Conservation (phyloP, 2,329 filamentous ascomycete species). For the Fusarium sp. region DNA sequence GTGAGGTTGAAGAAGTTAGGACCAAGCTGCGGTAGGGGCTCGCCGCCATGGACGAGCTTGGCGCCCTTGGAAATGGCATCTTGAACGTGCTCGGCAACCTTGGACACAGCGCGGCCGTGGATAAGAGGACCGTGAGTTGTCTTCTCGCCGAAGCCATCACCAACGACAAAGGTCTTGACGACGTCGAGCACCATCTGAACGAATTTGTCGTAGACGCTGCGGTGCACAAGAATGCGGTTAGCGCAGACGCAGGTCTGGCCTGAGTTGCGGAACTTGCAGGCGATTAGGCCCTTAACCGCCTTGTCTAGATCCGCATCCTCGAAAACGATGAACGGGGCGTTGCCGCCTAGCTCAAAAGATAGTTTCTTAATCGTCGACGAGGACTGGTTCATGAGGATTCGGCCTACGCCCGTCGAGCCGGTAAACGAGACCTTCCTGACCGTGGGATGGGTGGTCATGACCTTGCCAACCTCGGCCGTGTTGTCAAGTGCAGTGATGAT, state of each 20-base stretch:
- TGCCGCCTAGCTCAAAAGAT: conserved; percentile 81
- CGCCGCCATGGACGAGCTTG: conserved; percentile 71
- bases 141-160: conserved; percentile 68
- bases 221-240: conserved; percentile 74
- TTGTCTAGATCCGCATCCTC: conserved; percentile 81
- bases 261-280: conserved; percentile 79
- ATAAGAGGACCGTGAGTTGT: conserved; percentile 75
- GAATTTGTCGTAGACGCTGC: conserved; percentile 72
- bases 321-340: conserved; percentile 84
- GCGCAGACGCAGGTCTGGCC: conserved; percentile 81
- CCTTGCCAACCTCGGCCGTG: conserved; percentile 82
- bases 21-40: conserved; percentile 71
- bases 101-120: conserved; percentile 74
- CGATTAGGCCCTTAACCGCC: conserved; percentile 76
- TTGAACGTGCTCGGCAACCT: conserved; percentile 74
- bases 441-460: conserved; percentile 54
- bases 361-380: conserved; percentile 80
- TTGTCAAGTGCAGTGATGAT: conserved; percentile 84
- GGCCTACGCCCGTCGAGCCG: conserved; percentile 67
- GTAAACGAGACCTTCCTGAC: conserved; percentile 84
- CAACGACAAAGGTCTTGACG: conserved; percentile 72
- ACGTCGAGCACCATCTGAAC: conserved; percentile 65
- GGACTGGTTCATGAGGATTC: conserved; percentile 77
- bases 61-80: conserved; percentile 76
- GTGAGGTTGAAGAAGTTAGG: conserved; percentile 79